Base-by-base conservation (phyloP, 192 early-diverging fungal species). In the Endogone sp. region DNA sequence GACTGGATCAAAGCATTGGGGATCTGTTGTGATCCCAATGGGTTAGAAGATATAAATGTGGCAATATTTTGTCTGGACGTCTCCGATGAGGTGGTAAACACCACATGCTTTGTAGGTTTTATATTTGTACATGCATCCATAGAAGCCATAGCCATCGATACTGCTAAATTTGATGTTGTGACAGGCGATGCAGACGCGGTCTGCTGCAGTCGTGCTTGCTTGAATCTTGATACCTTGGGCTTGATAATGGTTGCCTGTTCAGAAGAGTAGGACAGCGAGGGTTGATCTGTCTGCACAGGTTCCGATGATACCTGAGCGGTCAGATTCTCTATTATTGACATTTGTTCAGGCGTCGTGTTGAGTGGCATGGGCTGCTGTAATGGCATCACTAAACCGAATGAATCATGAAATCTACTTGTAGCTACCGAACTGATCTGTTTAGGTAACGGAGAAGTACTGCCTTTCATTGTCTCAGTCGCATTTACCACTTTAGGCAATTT, bases 181-280 rank as follows among this genome's bases (percentile, higher is more conserved):
- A 26, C 23, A 56, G 56, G 29, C 11, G 26, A n/a, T 67, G 22
- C 63, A 8, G 32, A 23, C 32, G 71, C 16, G 2, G 61, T 4
- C 21, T 65, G 67, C 61, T 72, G 79, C 13, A 60, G 56, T 26
- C 62, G 63, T 57, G 67, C 68, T 27, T 75, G 62, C 49, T 71
- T 77, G 55, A 72, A 71, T 1, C 73, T 68, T 23, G 77, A 75
- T 24, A 75, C 75, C 26, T 73, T 71, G 32, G 78, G 65, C 26
- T 78, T 78, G 28, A 29, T 62, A 6, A 62, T 32, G 2, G 74
- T 21, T 0, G 31, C 10, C 13, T 37, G 2, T 2, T 57, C 31
- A 3, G 55, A 21, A 13, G 37, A 2, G 4, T 21, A 21, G 3
- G 70, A 24, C 28, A 27, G 44, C 10, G 67, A 4, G 4, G 31